Percentiles rank a stretch among this genome's conserved stretches.
These are phyloP conservation scores for Flammula alnicola DNA, from an alignment of 1,284 basidiomycete species.

Conservation along the genomic window DNA sequence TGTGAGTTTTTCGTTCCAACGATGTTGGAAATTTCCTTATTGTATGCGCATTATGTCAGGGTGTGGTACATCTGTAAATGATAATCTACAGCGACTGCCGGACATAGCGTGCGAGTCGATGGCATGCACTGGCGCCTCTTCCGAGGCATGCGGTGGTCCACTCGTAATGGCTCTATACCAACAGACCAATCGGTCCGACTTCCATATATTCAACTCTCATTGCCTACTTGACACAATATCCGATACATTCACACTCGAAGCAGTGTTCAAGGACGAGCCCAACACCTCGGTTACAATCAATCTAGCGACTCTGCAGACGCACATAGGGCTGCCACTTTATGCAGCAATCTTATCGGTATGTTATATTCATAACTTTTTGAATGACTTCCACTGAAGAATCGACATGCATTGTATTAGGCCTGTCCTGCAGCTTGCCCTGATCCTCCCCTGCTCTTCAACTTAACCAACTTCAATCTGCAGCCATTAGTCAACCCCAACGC, in stretches of 20 bases:
- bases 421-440: constrained; percentile 9
- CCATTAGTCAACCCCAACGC: constrained; percentile 5
- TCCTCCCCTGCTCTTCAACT: constrained; percentile 4
- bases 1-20: constrained; percentile 13
- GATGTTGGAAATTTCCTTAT: too few species aligned
- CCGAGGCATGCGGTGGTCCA: constrained; percentile 14
- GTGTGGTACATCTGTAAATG: constrained; percentile 11
- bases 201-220: neutral
- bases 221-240: neutral
- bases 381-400: neutral
- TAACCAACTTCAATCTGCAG: neutral
- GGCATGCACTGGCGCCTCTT: constrained; percentile 8
- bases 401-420: neutral
- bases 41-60: too few species aligned
- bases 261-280: constrained; percentile 4
- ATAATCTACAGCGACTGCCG: constrained; percentile 10
- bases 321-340: neutral
- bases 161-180: constrained; percentile 15
- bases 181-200: neutral
- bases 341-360: constrained; percentile 4
- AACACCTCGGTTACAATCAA: constrained; percentile 4
- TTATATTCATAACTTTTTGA: neutral
- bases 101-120: constrained; percentile 16
- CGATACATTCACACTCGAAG: neutral
- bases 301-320: neutral